Conservation (phyloP, 192 early-diverging fungal species). For the Backusella macrospora region DNA sequence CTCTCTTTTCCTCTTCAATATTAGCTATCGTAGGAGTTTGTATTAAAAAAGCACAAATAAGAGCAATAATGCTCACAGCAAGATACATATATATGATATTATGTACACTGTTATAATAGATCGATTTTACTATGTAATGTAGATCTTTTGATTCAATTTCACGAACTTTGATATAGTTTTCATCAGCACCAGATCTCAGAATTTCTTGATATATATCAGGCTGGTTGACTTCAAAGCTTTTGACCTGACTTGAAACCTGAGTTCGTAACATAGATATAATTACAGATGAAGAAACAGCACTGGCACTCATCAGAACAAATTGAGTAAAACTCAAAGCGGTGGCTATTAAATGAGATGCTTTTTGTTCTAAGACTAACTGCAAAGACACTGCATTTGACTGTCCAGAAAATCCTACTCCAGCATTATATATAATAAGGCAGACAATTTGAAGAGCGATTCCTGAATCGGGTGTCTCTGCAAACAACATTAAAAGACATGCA, state of each 20-base stretch:
- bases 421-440: neutral
- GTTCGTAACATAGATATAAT: neutral
- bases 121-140: neutral
- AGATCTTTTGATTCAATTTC: neutral
- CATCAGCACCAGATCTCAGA: neutral
- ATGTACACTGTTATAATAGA: neutral
- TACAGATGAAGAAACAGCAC: neutral
- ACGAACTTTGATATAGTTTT: conserved; percentile 2
- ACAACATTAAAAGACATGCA: neutral
- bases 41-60: conserved; percentile 3
- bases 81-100: neutral
- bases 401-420: neutral
- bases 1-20: neutral
- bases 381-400: neutral
- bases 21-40: neutral
- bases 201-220: conserved; percentile 2
- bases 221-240: neutral
- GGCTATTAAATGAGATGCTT: neutral
- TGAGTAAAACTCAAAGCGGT: neutral
- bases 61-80: neutral
- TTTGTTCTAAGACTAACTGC: neutral
- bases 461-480: neutral
- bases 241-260: neutral
- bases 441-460: neutral
- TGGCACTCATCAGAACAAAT: neutral